These are phyloP conservation scores for Umbilicus rupestris DNA, from an alignment of 164 flowering plant species.

Conservation along the genomic window DNA sequence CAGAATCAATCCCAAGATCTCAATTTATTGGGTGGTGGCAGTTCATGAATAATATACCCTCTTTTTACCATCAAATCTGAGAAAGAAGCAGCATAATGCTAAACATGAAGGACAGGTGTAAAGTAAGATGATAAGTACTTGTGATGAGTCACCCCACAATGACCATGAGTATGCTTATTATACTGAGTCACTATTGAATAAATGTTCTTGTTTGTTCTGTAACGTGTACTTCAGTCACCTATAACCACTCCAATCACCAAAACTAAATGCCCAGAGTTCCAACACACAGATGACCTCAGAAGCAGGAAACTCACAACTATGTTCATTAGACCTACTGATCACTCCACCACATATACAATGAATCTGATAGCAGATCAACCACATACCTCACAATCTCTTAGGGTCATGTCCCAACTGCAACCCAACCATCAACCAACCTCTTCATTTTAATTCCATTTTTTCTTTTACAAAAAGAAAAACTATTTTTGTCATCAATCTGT, in stretches of 20 bases:
- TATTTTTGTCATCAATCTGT: too few species aligned
- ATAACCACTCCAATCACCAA: not conserved
- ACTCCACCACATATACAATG: not conserved
- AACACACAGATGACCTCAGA: not conserved
- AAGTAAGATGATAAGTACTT: not conserved
- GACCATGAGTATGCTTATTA: not conserved
- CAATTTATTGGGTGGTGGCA: not conserved
- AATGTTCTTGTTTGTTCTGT: slow-evolving; percentile 6
- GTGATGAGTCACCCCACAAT: not conserved
- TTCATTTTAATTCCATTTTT: too few species aligned
- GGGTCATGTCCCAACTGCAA: too few species aligned
- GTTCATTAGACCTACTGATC: not conserved
- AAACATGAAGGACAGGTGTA: slow-evolving; percentile 3
- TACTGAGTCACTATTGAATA: slow-evolving; percentile 1
- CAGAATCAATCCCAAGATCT: slow-evolving; percentile 2
- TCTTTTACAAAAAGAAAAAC: too few species aligned
- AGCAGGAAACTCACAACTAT: not conserved
- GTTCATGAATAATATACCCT: not conserved
- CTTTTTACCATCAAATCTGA: not conserved
- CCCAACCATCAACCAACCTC: too few species aligned
- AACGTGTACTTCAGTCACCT: not conserved
- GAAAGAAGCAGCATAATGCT: slow-evolving; percentile 4
- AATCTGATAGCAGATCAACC: not conserved
- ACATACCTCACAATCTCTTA: not conserved
- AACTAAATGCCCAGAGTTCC: not conserved